These are phyloP conservation scores for Pichia californica DNA, from an alignment of 805 yeast genomes.

Conservation along the genomic window DNA sequence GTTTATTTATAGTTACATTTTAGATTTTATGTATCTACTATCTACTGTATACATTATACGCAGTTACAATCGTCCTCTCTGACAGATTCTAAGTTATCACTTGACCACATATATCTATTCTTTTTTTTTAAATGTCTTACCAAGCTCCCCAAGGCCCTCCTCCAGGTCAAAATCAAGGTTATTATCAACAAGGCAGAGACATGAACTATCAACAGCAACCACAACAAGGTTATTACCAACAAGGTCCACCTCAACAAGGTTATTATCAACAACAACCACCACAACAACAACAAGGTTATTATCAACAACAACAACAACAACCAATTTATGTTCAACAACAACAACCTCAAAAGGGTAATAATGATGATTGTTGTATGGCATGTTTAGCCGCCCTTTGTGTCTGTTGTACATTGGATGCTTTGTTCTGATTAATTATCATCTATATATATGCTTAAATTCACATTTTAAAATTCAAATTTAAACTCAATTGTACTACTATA, in stretches of 20 bases:
- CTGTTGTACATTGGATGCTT: conserved; percentile 48
- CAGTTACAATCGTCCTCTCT: no score
- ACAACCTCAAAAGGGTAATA: conserved; percentile 32
- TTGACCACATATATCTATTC: no score
- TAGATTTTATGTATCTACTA: no score
- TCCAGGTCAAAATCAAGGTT: conserved; percentile 13
- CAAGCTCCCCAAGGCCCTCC: conserved; percentile 12
- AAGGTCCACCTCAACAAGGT: conserved; percentile 25
- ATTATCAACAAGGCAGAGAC: conserved; percentile 15
- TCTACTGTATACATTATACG: no score
- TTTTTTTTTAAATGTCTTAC: conserved; percentile 9
- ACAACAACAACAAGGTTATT: conserved; percentile 31
- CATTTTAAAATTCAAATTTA: no score
- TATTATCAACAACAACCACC: conserved; percentile 21
- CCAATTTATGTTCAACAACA: conserved; percentile 52
- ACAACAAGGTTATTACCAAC: conserved; percentile 18
- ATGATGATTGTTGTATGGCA: conserved; percentile 42
- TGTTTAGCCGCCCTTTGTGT: conserved; percentile 51
- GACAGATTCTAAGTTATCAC: no score
- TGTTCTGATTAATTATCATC: conserved; percentile 28
- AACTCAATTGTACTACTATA: no score
- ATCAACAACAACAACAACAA: conserved; percentile 40
- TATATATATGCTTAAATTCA: no score
- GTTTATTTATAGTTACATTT: no score
- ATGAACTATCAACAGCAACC: background rate